Conservation (phyloP, 2,329 filamentous ascomycete genomes). For the Fusarium nurragi region DNA sequence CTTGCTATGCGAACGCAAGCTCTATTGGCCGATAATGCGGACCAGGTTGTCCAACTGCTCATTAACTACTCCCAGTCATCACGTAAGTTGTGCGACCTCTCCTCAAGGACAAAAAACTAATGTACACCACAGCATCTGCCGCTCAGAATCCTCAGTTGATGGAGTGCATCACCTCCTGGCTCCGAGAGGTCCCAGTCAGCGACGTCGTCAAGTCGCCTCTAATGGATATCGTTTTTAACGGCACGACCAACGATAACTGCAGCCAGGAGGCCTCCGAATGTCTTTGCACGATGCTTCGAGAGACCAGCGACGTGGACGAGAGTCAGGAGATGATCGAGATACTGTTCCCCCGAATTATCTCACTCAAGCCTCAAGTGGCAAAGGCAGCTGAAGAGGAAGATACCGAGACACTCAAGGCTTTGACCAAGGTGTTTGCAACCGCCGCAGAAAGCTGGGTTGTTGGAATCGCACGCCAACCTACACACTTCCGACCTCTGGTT, state of each 20-base stretch:
- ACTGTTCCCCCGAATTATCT: constrained; percentile 82
- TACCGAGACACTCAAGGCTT: constrained; percentile 82
- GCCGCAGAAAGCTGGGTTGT: constrained; percentile 96
- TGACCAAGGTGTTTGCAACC: constrained; percentile 91
- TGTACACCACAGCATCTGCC: constrained; percentile 67
- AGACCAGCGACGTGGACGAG: constrained; percentile 94
- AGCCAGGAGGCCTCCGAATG: constrained; percentile 92
- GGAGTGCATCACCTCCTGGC: constrained; percentile 96
- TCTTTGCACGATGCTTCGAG: constrained; percentile 87
- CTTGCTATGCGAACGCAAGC: constrained; percentile 85
- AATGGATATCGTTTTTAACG: constrained; percentile 81
- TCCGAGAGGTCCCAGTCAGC: constrained; percentile 87
- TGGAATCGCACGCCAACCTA: constrained; percentile 84
- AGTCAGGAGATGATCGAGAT: constrained; percentile 82
- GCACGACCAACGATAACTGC: constrained; percentile 77
- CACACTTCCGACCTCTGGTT: constrained; percentile 83
- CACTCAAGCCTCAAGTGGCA: constrained; percentile 78
- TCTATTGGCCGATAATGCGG: constrained; percentile 88
- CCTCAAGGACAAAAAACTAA: constrained; percentile 26
- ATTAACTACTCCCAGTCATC: constrained; percentile 93
- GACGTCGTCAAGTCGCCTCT: constrained; percentile 88
- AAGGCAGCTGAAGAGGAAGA: constrained; percentile 83
- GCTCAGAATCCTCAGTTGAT: constrained; percentile 89
- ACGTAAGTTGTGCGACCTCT: constrained; percentile 62
- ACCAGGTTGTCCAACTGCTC: constrained; percentile 85